Base-by-base conservation (phyloP, 306 rosid species). In the Citrullus mucosospermus region DNA sequence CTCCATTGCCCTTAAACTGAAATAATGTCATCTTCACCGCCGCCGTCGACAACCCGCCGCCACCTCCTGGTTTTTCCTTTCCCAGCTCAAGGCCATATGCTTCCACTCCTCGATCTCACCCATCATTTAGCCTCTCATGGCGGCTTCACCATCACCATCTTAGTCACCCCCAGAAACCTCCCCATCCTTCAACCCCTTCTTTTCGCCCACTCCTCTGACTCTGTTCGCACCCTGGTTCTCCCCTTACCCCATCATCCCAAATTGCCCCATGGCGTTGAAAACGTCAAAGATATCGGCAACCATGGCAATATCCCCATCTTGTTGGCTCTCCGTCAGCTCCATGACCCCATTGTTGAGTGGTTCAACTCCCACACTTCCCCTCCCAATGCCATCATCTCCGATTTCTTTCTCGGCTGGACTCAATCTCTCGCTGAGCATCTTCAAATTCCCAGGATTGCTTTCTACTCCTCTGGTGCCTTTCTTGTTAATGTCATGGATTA, bases 71-170 rank as follows among this genome's bases (percentile, higher is more conserved):
- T 90, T 2, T 87, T 81, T 41, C 97, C 97, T 0, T 92, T 82
- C 84, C 93, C 95, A 6, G 95, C 96, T 3, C 93, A 87, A 76
- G 97, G 96, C 8, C 96, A 92, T 85, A 80, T 90, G 41, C 88
- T 90, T 0, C 0, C 93, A 7, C 89, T 86, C 14, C 88, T 90
- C 0, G 96, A 90, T 36, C 81, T 90, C 32, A 77, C 84, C 22
- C 93, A 87, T 86, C 89, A 81, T 22, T 78, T 92, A 20, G 82
- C 87, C 11, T 83, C 82, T 3, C 75, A 32, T 5, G 78, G 78
- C 75, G 78, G 78, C 77, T 6, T 86, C 32, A 16, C 82, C 72
- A 75, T 88, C 13, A 90, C 97, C 3, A 78, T 92, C 20, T 9
- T 92, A 4, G 32, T 85, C 44, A 92, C 97, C 3, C 95, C 95